These are phyloP conservation scores for Termitomyces sp. DNA, from an alignment of 768 basidiomycete species.

Conservation along the genomic window DNA sequence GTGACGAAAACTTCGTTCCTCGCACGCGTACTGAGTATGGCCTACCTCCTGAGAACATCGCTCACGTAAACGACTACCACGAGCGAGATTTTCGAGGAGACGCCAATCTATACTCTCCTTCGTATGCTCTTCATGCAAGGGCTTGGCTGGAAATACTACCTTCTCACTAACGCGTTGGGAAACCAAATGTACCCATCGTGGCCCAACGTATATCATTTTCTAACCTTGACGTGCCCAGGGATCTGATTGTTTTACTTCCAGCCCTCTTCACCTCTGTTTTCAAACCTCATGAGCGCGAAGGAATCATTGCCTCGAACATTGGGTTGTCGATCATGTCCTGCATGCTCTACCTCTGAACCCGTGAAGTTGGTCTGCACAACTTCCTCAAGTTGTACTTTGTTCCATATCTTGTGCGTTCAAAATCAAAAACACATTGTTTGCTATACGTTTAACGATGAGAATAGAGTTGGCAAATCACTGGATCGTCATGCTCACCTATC, in stretches of 20 bases:
- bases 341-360: constrained; percentile 34
- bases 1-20: constrained; percentile 79
- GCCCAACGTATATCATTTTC: constrained; percentile 28
- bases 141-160: constrained; percentile 49
- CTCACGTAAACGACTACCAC: constrained; percentile 39
- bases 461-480: constrained; percentile 41
- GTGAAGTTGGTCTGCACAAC: constrained; percentile 30
- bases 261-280: constrained; percentile 47
- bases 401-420: neutral
- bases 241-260: constrained; percentile 26
- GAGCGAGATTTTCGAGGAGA: constrained; percentile 53
- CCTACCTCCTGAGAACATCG: constrained; percentile 34
- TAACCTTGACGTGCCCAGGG: neutral
- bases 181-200: constrained; percentile 41
- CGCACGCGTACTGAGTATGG: constrained; percentile 40
- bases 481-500: constrained; percentile 63
- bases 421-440: neutral
- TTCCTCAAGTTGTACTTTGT: constrained; percentile 37
- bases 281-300: constrained; percentile 40
- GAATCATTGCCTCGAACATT: constrained; percentile 45
- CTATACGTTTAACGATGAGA: neutral
- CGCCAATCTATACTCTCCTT: constrained; percentile 43
- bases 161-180: constrained; percentile 43
- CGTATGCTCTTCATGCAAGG: constrained; percentile 51
- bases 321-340: constrained; percentile 38